Conservation (phyloP, 768 basidiomycete genomes). For the Dentipellis sp. region DNA sequence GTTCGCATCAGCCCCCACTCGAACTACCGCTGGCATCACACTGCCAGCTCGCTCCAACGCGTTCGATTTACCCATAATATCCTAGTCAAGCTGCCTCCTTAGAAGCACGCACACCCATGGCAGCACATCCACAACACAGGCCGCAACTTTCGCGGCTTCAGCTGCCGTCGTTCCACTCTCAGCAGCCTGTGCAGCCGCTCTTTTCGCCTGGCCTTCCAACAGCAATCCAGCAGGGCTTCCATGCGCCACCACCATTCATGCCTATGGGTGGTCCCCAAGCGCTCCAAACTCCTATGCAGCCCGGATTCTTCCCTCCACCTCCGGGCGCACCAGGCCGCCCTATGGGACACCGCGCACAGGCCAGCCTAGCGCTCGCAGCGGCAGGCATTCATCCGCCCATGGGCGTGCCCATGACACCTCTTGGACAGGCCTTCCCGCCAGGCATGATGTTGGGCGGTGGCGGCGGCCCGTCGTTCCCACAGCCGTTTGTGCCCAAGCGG, state of each 20-base stretch:
- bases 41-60: no score
- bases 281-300: slow-evolving; percentile 68
- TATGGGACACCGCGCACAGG: slow-evolving; percentile 39
- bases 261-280: slow-evolving; percentile 21
- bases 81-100: no score
- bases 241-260: slow-evolving; percentile 36
- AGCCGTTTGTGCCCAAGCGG: slow-evolving; percentile 42
- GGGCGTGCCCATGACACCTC: slow-evolving; percentile 51
- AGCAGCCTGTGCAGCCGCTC: slow-evolving; percentile 46
- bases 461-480: slow-evolving; percentile 22
- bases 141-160: slow-evolving; percentile 45
- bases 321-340: slow-evolving; percentile 45
- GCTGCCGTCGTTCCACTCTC: slow-evolving; percentile 44
- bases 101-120: background rate
- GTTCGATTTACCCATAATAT: no score
- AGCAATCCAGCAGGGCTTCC: slow-evolving; percentile 46
- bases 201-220: slow-evolving; percentile 63
- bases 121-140: slow-evolving; percentile 28
- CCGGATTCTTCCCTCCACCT: slow-evolving; percentile 47
- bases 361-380: slow-evolving; percentile 58
- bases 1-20: no score
- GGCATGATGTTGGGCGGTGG: slow-evolving; percentile 31
- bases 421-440: slow-evolving; percentile 45
- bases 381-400: slow-evolving; percentile 48
- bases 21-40: no score